Evolutionary conservation across 306 rosid genomes (phyloP).

Genomic region (Inga oerstediana): DNA sequence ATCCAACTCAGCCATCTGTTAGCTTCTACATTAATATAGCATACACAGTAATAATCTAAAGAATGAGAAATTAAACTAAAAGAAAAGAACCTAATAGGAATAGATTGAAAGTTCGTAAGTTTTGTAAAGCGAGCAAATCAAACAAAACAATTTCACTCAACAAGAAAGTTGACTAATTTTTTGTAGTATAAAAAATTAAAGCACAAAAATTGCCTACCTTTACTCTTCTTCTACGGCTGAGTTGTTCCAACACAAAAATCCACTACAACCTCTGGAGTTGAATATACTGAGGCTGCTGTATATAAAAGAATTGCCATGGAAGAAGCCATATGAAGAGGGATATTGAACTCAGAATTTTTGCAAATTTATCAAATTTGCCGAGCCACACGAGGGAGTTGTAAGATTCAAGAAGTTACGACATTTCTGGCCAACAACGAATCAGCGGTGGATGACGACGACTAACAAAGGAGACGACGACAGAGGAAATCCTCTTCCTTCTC

Average conservation of each 20-base stretch:
- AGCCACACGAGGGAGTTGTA: too few relatives aligned
- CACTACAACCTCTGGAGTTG: constrained; percentile 59
- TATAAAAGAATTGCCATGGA: too few relatives aligned
- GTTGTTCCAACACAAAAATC: constrained; percentile 83
- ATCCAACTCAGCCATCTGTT: not conserved
- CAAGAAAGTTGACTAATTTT: not conserved
- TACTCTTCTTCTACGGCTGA: constrained; percentile 55
- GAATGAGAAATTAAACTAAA: not conserved
- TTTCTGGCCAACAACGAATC: too few relatives aligned
- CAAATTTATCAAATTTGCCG: too few relatives aligned
- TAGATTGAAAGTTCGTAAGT: not conserved
- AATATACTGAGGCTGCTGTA: too few relatives aligned
- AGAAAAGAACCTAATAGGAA: not conserved
- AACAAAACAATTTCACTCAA: not conserved
- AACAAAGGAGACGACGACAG: too few relatives aligned
- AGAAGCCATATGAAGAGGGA: too few relatives aligned
- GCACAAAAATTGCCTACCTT: constrained; percentile 57
- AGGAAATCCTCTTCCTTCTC: too few relatives aligned
- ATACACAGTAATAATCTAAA: not conserved
- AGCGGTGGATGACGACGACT: too few relatives aligned
- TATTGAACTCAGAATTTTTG: too few relatives aligned
- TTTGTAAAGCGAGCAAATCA: not conserved
- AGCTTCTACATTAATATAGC: not conserved
- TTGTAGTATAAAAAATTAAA: not conserved
- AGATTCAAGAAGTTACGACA: too few relatives aligned